Conservation (phyloP, 441 rosid species). For the Gossypium schwendimanii region DNA sequence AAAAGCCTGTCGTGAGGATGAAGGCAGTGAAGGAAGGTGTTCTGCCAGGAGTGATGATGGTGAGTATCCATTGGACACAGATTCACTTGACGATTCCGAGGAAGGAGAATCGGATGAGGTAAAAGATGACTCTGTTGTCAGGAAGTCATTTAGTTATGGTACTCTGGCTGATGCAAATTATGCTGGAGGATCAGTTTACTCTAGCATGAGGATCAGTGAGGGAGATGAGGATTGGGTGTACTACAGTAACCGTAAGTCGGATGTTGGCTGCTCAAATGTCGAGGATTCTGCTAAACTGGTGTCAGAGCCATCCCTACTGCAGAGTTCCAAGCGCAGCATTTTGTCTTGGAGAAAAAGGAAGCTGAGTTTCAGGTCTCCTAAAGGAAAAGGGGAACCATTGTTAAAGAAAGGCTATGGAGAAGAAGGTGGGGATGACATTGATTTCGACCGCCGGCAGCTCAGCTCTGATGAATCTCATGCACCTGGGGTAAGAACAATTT, state of each 20-base stretch:
- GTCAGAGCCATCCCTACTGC: slow-evolving; percentile 29
- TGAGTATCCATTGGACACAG: slow-evolving; percentile 37
- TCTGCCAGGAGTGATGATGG: slow-evolving; percentile 36
- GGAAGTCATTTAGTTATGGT: slow-evolving; percentile 53
- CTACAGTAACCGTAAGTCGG: slow-evolving; percentile 43
- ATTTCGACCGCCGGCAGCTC: slow-evolving; percentile 62
- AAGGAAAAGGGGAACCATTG: slow-evolving; percentile 73
- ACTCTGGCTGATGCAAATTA: slow-evolving; percentile 56
- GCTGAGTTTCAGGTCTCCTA: slow-evolving; percentile 52
- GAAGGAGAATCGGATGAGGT: slow-evolving; percentile 32
- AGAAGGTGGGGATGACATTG: slow-evolving; percentile 88
- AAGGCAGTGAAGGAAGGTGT: slow-evolving; percentile 33
- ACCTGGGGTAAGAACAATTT: slow-evolving; percentile 31
- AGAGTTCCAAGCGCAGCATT: slow-evolving; percentile 43
- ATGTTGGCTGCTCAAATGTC: slow-evolving; percentile 28
- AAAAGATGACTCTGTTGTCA: slow-evolving; percentile 30
- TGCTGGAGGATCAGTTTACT: slow-evolving; percentile 35
- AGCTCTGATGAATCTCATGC: slow-evolving; percentile 64
- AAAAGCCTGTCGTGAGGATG: slow-evolving; percentile 44
- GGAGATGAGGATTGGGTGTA: slow-evolving; percentile 62
- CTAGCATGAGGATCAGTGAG: slow-evolving; percentile 25
- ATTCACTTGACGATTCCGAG: slow-evolving; percentile 43
- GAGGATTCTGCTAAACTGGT: slow-evolving; percentile 32
- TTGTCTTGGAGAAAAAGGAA: slow-evolving; percentile 69
- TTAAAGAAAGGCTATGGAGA: slow-evolving; percentile 62